Conservation (phyloP, 768 basidiomycete species). For the Suillus bovinus region DNA sequence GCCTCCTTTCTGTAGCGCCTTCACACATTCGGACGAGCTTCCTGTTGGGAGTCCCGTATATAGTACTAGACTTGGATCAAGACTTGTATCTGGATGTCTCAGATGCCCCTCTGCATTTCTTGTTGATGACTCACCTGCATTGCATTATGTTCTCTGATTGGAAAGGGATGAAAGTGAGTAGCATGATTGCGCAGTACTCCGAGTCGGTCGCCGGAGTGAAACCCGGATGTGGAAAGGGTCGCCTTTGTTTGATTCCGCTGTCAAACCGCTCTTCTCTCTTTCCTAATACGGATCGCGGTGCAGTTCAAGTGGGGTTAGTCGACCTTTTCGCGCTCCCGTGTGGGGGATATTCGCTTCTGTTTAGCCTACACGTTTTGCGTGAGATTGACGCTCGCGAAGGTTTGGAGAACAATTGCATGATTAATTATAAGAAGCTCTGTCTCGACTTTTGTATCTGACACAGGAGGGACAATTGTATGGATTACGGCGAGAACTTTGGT, state of each 20-base stretch:
- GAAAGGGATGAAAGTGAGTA: too few species aligned
- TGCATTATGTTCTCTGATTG: not conserved
- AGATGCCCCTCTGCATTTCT: not conserved
- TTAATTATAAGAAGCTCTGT: not conserved
- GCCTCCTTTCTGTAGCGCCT: too few species aligned
- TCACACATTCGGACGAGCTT: too few species aligned
- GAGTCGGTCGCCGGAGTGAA: not conserved
- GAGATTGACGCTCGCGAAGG: conserved; percentile 9
- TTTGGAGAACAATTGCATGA: conserved; percentile 12
- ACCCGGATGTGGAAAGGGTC: not conserved
- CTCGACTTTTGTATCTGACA: conserved; percentile 5
- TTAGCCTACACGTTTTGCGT: not conserved
- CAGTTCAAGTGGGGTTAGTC: not conserved
- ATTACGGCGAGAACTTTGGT: too few species aligned
- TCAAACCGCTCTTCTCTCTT: not conserved
- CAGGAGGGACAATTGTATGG: conserved; percentile 2
- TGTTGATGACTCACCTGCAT: not conserved
- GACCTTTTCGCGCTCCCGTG: too few species aligned
- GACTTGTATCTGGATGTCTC: too few species aligned
- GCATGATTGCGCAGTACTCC: not conserved
- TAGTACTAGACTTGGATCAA: too few species aligned
- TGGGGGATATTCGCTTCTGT: not conserved
- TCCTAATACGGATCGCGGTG: not conserved
- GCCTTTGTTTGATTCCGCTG: conserved; percentile 13
- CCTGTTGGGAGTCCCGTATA: too few species aligned